Evolutionary conservation across 2,329 filamentous ascomycete species (phyloP), one percentile per base, ranked within the genome.

Genomic region (Clonostachys chloroleuca): DNA sequence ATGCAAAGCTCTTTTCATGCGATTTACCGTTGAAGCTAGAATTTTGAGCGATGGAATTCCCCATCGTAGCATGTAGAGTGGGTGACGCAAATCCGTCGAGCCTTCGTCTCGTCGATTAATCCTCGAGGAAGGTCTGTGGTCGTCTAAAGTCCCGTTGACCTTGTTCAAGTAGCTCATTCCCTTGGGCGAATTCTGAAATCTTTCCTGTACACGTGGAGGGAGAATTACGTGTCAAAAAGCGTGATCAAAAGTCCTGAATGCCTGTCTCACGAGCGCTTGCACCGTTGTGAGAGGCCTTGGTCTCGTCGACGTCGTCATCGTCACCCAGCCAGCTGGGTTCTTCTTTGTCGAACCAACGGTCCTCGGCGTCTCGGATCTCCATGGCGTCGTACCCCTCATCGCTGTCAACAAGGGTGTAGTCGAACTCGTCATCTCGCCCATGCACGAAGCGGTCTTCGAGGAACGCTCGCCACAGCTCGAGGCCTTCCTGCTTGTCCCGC

Each of bases 331-430:
- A 89, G 43, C 75, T 74, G 0, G 87, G 85, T 55, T 88, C 84
- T 70, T 95, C 86, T 6, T 83, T 82, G 18, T 91, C 88, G 59
- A 95, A 92, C 72, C 88, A 95, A 17, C 75, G 76, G 36, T 95
- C 89, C 63, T 92, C 77, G 13, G 72, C 71, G 45, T 86, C 83
- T n/a, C 73, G 67, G 52, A 70, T 80, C 72, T 59, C 75, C 64
- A 73, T 67, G 61, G 64, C 81, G 61, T 95, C 89, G 47, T 83
- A 84, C 17, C 84, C 83, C 33, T 90, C 84, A 57, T 87, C 83
- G 35, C 71, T 69, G 59, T 96, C 91, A 6, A 95, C 84, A 4
- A 53, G 57, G 2, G 57, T 63, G 60, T 95, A 96, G 51, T 92
- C 85, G 56, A 95, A 92, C 43, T 95, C 89, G 2, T 77, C 73